A percentile compares a stretch with the other conserved stretches of the same genome.
Conservation (phyloP, 768 basidiomycete species). For the Russula brevipes region DNA sequence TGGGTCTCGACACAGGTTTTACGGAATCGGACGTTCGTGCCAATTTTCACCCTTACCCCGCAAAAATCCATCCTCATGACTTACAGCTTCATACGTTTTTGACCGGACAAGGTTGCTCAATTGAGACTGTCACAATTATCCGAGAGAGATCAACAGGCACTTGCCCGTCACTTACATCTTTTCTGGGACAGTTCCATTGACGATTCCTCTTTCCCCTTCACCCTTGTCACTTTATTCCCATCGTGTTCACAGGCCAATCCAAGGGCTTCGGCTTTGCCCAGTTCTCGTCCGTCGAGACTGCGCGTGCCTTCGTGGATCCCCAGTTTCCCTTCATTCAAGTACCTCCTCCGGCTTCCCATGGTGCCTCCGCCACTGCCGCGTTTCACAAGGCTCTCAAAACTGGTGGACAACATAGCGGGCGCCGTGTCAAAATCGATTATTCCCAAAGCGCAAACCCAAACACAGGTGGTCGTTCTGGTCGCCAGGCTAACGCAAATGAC, state of each 20-base stretch:
- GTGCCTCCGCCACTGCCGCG: constrained; percentile 64
- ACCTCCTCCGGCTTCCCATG: constrained; percentile 86
- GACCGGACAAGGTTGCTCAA: constrained; percentile 60
- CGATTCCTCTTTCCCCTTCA: constrained; percentile 40
- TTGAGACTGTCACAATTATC: constrained; percentile 91
- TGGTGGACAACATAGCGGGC: constrained; percentile 67
- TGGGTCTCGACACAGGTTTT: constrained; percentile 88
- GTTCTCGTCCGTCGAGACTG: constrained; percentile 80
- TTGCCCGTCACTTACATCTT: constrained; percentile 75
- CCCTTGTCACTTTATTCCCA: constrained; percentile 8
- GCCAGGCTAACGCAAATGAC: constrained; percentile 72
- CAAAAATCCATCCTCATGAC: constrained; percentile 27
- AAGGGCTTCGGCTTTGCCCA: constrained; percentile 98
- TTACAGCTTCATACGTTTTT: constrained; percentile 76
- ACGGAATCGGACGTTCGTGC: constrained; percentile 86
- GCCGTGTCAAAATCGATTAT: constrained; percentile 93
- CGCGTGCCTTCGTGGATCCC: constrained; percentile 85
- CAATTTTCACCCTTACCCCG: constrained; percentile 32
- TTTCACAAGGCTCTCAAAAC: constrained; percentile 74
- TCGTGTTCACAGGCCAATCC: constrained; percentile 58
- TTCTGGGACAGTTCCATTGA: constrained; percentile 61
- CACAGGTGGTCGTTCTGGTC: constrained; percentile 53
- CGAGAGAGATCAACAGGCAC: constrained; percentile 95
- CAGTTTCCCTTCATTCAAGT: constrained; percentile 88
- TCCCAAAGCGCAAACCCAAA: constrained; percentile 78